Evolutionary conservation across 768 basidiomycete species (phyloP).

Genomic region (Suillus ampliporus): DNA sequence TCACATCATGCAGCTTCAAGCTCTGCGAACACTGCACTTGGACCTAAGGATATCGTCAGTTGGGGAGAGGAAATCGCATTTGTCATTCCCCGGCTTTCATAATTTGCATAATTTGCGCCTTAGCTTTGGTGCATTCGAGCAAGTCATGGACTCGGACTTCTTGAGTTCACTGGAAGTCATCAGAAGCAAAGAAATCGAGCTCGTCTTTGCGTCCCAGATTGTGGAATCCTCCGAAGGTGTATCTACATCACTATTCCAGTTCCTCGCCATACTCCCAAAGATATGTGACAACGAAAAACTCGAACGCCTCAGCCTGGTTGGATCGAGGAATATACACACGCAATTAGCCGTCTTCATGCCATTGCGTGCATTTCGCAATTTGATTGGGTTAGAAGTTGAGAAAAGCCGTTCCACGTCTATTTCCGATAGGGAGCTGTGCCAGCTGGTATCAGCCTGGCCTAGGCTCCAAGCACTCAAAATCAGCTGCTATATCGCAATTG

Average conservation of each 20-base stretch:
- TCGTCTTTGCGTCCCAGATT: neutral
- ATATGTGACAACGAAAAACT: neutral
- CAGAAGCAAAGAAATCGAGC: neutral
- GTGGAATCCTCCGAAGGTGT: no score
- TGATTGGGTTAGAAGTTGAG: constrained; percentile 9
- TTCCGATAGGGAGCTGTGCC: constrained; percentile 19
- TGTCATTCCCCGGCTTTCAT: neutral
- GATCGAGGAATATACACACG: no score
- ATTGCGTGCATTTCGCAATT: neutral
- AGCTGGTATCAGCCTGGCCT: constrained; percentile 27
- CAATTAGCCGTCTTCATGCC: no score
- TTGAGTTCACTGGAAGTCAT: neutral
- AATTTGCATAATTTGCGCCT: neutral
- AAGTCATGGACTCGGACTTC: neutral
- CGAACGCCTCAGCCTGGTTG: no score
- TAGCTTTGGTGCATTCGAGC: neutral
- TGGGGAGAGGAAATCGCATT: neutral
- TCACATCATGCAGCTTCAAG: constrained; percentile 4
- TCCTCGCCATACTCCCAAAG: no score
- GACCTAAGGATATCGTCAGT: neutral
- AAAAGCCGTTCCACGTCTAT: constrained; percentile 20
- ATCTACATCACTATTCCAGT: no score
- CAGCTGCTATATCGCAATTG: constrained; percentile 21
- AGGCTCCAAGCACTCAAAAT: constrained; percentile 24
- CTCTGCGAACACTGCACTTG: neutral